These are phyloP conservation scores for Tetradesmus obliquus DNA, from an alignment of 139 green algal species.

Conservation along the genomic window DNA sequence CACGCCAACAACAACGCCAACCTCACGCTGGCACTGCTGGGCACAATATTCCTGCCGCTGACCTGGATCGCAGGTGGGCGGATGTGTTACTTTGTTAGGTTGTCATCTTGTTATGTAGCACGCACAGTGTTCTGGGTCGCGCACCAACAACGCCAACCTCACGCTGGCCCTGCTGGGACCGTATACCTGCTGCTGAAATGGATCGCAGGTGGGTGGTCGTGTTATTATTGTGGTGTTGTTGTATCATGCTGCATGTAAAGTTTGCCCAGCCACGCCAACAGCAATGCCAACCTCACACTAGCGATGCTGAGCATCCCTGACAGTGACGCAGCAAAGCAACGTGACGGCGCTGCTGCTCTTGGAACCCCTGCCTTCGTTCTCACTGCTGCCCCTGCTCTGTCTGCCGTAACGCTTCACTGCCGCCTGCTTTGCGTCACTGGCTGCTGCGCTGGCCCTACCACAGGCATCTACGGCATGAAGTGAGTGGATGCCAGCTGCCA, in stretches of 20 bases:
- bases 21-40: constrained; percentile 33
- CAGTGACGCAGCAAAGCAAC: too few relatives aligned
- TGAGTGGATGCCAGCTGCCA: neutral
- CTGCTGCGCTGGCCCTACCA: neutral
- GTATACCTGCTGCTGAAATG: constrained; percentile 41
- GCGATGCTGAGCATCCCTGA: too few relatives aligned
- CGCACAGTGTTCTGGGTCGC: neutral
- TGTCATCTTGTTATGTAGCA: neutral
- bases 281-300: too few relatives aligned
- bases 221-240: neutral
- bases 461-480: constrained; percentile 39
- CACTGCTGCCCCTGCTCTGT: neutral
- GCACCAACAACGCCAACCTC: constrained; percentile 20
- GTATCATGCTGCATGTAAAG: neutral
- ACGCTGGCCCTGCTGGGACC: constrained; percentile 35
- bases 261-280: neutral
- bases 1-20: constrained; percentile 26
- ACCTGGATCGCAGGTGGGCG: constrained; percentile 42
- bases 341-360: too few relatives aligned
- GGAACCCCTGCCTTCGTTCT: too few relatives aligned
- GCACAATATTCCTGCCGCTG: constrained; percentile 37
- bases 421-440: neutral
- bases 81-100: neutral
- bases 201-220: constrained; percentile 8
- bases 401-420: neutral